Percentiles rank a stretch among this genome's conserved stretches.
Evolutionary conservation across 345 rosid species (phyloP).

Genomic region (Gossypium longicalyx): DNA sequence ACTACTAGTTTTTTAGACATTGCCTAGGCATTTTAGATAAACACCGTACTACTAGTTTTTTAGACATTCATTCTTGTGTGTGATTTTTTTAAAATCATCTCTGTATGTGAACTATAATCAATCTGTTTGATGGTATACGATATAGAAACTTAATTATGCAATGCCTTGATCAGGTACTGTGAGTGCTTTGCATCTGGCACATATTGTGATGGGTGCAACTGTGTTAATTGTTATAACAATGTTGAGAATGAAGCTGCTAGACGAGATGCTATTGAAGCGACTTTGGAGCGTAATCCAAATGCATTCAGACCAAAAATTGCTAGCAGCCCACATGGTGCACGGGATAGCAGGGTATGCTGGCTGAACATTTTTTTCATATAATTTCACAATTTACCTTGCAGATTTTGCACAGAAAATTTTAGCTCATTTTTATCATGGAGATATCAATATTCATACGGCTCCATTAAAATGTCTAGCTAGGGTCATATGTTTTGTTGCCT

Average conservation of each 20-base stretch:
- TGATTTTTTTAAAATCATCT: constrained; percentile 6
- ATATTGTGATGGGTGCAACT: constrained; percentile 99
- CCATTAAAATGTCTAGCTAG: background rate
- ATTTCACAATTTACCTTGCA: background rate
- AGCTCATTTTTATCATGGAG: constrained; percentile 3
- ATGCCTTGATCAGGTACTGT: constrained; percentile 65
- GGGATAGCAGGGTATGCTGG: constrained; percentile 62
- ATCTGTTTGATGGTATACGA: constrained; percentile 4
- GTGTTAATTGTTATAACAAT: constrained; percentile 88
- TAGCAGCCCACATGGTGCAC: constrained; percentile 86
- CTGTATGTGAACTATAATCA: background rate
- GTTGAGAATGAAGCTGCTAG: constrained; percentile 85
- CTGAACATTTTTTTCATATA: background rate
- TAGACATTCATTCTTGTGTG: background rate
- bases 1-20: too few species aligned
- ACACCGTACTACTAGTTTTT: background rate
- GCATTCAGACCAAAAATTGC: constrained; percentile 99
- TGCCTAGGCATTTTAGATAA: background rate
- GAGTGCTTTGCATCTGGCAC: constrained; percentile 98
- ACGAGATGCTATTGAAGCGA: constrained; percentile 36
- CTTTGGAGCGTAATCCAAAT: constrained; percentile 94
- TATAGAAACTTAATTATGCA: constrained; percentile 4
- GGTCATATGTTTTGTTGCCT: background rate
- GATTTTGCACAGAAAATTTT: background rate
- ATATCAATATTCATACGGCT: background rate